Evolutionary conservation across 148 eudicot genomes (phyloP), one percentile per base, ranked within the genome.

Genomic region (Rhododendron mucronatum): DNA sequence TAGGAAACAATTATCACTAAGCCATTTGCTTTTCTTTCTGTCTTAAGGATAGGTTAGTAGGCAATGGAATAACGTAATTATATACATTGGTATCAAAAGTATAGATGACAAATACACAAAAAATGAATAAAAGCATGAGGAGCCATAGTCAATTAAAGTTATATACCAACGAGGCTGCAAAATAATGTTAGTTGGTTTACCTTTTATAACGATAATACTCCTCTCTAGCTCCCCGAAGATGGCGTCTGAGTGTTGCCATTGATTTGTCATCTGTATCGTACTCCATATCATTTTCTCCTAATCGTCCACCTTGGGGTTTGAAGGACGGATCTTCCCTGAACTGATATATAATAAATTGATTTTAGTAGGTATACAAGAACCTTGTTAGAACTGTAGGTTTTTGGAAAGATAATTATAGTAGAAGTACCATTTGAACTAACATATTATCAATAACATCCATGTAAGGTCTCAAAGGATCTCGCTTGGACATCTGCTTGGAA

Each of bases 201-300:
- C 99, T 95, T 89, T 91, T 96, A 87, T 89, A 94, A 0, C 97
- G 93, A 86, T 95, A 92, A 85, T 96, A 96, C 84, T 91, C 90
- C 88, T 94, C 99, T 45, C 91, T 88, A 78, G 98, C 96, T 89
- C 82, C 92, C 87, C 88, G 90, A 86, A 96, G 96, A 35, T 96
- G 94, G 47, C 95, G 98, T 88, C 99, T 94, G 78, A 96, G 95
- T 50, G 88, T 61, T 59, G 98, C 99, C 99, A 96, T 94, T 61
- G 97, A 87, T 91, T 95, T 96, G 83, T 90, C 97, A 90, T 96
- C 98, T 51, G 95, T 91, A 86, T 96, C 99, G 88, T 96, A 95
- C 86, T 96, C 99, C 99, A 96, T 93, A 87, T 96, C 99, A 90
- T 92, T 94, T 92, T 96, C 99, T 77, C 99, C 97, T 81, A 96